Percentiles rank a stretch among this genome's conserved stretches.
These are phyloP conservation scores for Waltergamsia citrina DNA, from an alignment of 2,329 filamentous ascomycete genomes.

Conservation along the genomic window DNA sequence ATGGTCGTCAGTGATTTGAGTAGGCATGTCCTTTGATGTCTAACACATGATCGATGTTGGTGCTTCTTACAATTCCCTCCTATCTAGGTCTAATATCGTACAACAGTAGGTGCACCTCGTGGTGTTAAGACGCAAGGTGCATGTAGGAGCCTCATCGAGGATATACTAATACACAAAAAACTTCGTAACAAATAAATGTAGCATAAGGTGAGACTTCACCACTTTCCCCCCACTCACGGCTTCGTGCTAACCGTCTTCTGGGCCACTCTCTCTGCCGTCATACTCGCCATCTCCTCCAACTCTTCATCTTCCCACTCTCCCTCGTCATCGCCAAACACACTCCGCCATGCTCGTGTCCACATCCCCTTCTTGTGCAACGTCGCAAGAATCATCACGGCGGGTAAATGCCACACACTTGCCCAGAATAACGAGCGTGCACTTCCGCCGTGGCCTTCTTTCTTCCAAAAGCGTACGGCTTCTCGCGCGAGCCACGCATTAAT, in stretches of 20 bases:
- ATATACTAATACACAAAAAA: background rate
- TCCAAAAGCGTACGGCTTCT: constrained; percentile 77
- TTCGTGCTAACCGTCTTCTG: constrained; percentile 5
- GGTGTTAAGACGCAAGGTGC: too few species aligned
- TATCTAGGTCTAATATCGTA: too few species aligned
- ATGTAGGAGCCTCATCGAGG: too few species aligned
- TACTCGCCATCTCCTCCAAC: constrained; percentile 27
- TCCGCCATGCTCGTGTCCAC: constrained; percentile 73
- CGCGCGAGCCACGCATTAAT: constrained; percentile 80
- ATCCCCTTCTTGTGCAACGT: constrained; percentile 90
- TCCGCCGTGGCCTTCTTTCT: constrained; percentile 65
- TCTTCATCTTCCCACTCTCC: constrained; percentile 50
- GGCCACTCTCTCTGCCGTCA: constrained; percentile 18
- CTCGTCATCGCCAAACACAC: constrained; percentile 51
- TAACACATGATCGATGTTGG: too few species aligned
- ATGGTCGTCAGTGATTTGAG: too few species aligned
- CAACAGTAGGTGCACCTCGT: too few species aligned
- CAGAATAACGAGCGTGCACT: constrained; percentile 83
- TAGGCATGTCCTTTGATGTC: too few species aligned
- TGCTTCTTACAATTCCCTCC: too few species aligned
- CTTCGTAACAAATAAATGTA: background rate
- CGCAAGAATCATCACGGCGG: constrained; percentile 79
- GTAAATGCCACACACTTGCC: constrained; percentile 96
- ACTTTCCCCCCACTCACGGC: background rate
- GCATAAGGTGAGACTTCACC: background rate